Base-by-base conservation (phyloP, 768 basidiomycete genomes). In the Mrakia blollopis region DNA sequence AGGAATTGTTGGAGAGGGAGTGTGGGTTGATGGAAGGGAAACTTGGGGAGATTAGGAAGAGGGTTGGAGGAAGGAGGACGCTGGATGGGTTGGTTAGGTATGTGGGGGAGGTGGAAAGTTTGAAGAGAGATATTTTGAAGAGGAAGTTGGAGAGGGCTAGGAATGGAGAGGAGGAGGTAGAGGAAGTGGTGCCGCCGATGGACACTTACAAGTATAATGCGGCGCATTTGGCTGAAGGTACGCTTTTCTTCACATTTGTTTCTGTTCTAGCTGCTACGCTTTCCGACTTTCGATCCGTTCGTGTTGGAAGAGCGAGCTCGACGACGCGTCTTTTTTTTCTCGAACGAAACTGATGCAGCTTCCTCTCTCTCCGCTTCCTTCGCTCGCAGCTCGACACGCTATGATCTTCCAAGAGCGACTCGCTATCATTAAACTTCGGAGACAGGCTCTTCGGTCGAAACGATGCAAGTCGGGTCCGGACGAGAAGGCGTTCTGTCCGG, bases 181-280 rank as follows among this genome's bases (percentile, higher is more conserved):
- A 86, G n/a, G 85, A 85, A 28, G 78, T 77, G 4, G 80, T 83
- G 18, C 80, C 84, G 25, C 86, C 87, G 1, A 84, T 87, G 23
- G 92, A 93, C 80, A 90, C 91, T 32, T 97, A 96, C 85, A 89
- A 90, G 72, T 98, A 93, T 83, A 93, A 93, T 65, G 91, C 94
- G 28, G 94, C 90, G 6, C 92, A 98, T 79, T 88, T 99, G 72
- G 84, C 93, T 47, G 96, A 99, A 82, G 97, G 96, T 95, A 80
- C 82, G 90, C 81, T 10, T 32, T 18, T 25, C 16, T 23, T 21
- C n/a, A 21, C 18, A 16, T 23, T 5, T 23, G 16, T 54, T 67
- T 54, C 63, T 23, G 2, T 57, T 6, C 3, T 44, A 30, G 14
- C 9, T 30, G n/a, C n/a, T n/a, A n/a, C n/a, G n/a, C n/a, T n/a